These are phyloP conservation scores for Pholiota microspora DNA, from an alignment of 768 basidiomycete genomes.

Conservation along the genomic window DNA sequence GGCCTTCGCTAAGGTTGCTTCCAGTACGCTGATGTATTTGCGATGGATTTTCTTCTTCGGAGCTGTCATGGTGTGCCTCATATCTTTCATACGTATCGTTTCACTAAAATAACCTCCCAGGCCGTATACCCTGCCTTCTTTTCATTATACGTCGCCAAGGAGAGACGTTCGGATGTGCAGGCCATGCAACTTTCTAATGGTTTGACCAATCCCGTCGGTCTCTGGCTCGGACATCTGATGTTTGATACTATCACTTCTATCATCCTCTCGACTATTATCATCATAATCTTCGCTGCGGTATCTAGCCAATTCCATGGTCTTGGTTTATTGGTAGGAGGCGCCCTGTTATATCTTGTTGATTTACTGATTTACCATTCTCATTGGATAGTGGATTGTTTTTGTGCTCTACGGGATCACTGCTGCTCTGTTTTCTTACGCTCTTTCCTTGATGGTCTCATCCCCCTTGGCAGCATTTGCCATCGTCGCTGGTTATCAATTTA, in stretches of 20 bases:
- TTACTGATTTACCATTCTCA: neutral
- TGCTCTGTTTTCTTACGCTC: conserved; percentile 66
- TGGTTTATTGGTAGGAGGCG: conserved; percentile 50
- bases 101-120: conserved; percentile 28
- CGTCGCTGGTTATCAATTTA: conserved; percentile 69
- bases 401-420: conserved; percentile 69
- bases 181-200: conserved; percentile 84
- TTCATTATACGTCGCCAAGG: conserved; percentile 70
- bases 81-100: neutral
- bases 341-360: neutral
- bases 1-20: conserved; percentile 53
- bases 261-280: conserved; percentile 58
- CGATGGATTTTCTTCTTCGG: conserved; percentile 78
- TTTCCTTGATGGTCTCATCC: conserved; percentile 57
- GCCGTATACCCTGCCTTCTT: conserved; percentile 80
- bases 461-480: conserved; percentile 73
- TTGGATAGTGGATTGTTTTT: neutral
- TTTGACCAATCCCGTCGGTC: conserved; percentile 60
- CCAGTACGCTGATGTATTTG: conserved; percentile 56
- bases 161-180: conserved; percentile 69
- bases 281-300: conserved; percentile 54
- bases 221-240: conserved; percentile 79
- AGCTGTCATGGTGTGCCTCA: conserved; percentile 57
- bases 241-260: conserved; percentile 66
- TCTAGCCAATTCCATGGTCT: conserved; percentile 67